These are phyloP conservation scores for Scedosporium dehoogii DNA, from an alignment of 2,329 filamentous ascomycete genomes.

Conservation along the genomic window DNA sequence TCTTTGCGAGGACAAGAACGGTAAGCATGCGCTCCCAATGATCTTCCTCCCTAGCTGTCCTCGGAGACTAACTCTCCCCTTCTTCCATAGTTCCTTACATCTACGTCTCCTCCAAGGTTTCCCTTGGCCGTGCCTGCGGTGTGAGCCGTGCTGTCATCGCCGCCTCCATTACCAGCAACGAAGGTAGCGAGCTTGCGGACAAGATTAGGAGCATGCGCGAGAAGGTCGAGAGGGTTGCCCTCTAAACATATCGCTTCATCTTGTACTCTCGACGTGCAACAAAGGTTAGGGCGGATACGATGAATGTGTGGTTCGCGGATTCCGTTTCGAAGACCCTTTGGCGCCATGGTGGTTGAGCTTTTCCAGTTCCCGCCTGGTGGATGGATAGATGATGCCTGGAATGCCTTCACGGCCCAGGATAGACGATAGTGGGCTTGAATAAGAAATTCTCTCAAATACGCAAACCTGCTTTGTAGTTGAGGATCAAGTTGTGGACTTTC, in stretches of 20 bases:
- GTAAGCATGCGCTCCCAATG: constrained; percentile 11
- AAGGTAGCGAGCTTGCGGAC: constrained; percentile 74
- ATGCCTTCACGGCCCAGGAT: no score
- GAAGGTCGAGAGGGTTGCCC: constrained; percentile 92
- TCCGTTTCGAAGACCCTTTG: background rate
- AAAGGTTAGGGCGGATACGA: background rate
- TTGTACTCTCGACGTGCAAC: background rate
- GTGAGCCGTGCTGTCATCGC: constrained; percentile 83
- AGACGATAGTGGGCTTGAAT: no score
- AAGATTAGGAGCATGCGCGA: constrained; percentile 87
- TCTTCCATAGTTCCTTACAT: constrained; percentile 40
- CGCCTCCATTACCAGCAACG: constrained; percentile 82
- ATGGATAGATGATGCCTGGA: no score
- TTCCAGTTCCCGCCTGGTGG: no score
- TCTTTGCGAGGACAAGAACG: constrained; percentile 71
- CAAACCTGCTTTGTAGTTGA: background rate
- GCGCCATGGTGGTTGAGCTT: no score
- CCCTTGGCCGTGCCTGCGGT: constrained; percentile 81
- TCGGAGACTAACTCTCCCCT: constrained; percentile 47
- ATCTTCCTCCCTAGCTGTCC: constrained; percentile 45
- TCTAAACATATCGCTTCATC: constrained; percentile 42
- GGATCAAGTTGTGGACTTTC: background rate
- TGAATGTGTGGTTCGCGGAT: background rate
- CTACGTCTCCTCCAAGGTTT: constrained; percentile 68
- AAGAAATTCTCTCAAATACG: background rate